Evolutionary conservation across 371 early-diverging fungal species (phyloP).

Genomic region (Mucor indicus): DNA sequence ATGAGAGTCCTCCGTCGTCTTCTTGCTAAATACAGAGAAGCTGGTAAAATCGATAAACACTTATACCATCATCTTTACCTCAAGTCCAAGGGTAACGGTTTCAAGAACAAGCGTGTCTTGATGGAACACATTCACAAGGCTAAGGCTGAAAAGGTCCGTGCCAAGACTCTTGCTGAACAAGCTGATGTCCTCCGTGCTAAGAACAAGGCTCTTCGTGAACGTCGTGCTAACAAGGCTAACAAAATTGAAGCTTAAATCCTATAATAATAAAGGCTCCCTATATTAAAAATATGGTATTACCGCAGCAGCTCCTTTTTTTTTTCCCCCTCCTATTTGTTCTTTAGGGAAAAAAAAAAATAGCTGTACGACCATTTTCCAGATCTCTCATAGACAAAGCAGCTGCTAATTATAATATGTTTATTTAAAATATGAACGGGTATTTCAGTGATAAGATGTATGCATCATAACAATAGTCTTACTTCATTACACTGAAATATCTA

Average conservation of each 20-base stretch:
- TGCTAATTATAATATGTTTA: too few species aligned
- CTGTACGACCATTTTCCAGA: too few species aligned
- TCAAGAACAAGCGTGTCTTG: constrained; percentile 99
- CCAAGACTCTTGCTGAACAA: constrained; percentile 94
- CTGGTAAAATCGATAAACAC: constrained; percentile 98
- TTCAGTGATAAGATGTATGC: too few species aligned
- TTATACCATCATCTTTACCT: constrained; percentile 97
- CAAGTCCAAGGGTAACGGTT: constrained; percentile 99
- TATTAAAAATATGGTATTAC: too few species aligned
- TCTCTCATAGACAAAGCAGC: too few species aligned
- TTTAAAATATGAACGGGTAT: too few species aligned
- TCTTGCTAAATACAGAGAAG: constrained; percentile 97
- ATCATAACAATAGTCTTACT: too few species aligned
- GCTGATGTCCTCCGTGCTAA: constrained; percentile 97
- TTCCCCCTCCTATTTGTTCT: too few species aligned
- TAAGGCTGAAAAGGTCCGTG: constrained; percentile 98
- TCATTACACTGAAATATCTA: too few species aligned
- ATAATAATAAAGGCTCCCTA: too few species aligned
- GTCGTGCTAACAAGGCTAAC: constrained; percentile 83
- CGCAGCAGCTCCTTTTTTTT: too few species aligned
- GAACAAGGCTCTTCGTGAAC: constrained; percentile 95
- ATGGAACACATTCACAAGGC: constrained; percentile 99
- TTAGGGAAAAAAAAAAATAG: too few species aligned
- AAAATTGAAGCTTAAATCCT: constrained; percentile 20
- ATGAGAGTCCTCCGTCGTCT: constrained; percentile 98